Evolutionary conservation across 164 flowering plant species (phyloP).

Genomic region (Vitis rupestris): DNA sequence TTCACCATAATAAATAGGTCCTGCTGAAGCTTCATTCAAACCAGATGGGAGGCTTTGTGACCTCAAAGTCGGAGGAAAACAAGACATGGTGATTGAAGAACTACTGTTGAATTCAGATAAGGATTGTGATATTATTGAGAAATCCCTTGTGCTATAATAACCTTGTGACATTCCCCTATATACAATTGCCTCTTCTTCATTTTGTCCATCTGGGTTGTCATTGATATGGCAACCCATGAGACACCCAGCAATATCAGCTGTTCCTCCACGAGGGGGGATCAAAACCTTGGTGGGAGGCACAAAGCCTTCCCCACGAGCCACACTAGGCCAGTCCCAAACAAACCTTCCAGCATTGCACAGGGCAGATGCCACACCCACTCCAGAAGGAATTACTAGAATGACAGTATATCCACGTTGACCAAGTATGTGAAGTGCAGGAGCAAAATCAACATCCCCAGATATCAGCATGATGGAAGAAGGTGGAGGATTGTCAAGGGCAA

Average conservation of each 20-base stretch:
- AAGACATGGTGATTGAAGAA: conserved; percentile 30
- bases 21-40: conserved; percentile 42
- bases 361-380: conserved; percentile 85
- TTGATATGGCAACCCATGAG: conserved; percentile 41
- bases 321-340: conserved; percentile 96
- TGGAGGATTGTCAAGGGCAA: conserved; percentile 93
- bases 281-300: conserved; percentile 49
- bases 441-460: conserved; percentile 95
- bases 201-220: conserved; percentile 45
- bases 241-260: conserved; percentile 40
- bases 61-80: conserved; percentile 38
- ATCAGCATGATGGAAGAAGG: conserved; percentile 91
- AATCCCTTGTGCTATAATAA: conserved; percentile 46
- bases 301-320: conserved; percentile 93
- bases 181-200: conserved; percentile 81
- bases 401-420: conserved; percentile 95
- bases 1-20: conserved; percentile 21
- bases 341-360: conserved; percentile 83
- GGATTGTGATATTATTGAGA: conserved; percentile 47
- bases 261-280: conserved; percentile 35
- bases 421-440: conserved; percentile 93
- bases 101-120: conserved; percentile 47
- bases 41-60: conserved; percentile 60
- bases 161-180: conserved; percentile 57
- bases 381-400: conserved; percentile 83